Percentiles rank a stretch among this genome's conserved stretches.
These are phyloP conservation scores for Suhomyces canberraensis DNA, from an alignment of 805 yeast genomes.

Conservation along the genomic window DNA sequence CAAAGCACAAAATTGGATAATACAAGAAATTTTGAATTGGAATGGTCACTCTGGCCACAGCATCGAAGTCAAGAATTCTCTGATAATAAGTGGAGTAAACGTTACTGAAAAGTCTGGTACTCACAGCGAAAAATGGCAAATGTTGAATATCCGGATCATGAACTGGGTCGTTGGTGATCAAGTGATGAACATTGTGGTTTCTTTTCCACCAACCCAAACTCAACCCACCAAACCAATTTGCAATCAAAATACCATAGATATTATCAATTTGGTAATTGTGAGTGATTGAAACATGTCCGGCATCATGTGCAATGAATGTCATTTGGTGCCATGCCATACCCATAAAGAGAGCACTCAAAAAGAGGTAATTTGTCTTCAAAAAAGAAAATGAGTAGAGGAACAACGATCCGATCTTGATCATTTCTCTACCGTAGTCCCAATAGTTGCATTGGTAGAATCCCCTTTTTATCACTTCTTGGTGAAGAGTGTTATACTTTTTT, in stretches of 20 bases:
- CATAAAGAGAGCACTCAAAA: constrained; percentile 57
- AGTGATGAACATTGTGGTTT: constrained; percentile 90
- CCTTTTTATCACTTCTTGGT: constrained; percentile 47
- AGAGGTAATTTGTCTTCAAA: constrained; percentile 44
- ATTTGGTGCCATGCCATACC: constrained; percentile 89
- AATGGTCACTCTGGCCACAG: constrained; percentile 54
- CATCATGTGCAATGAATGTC: constrained; percentile 85
- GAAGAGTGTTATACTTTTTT: constrained; percentile 57
- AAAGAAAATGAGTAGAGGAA: constrained; percentile 49
- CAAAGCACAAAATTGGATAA: constrained; percentile 78
- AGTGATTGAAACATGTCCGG: constrained; percentile 81
- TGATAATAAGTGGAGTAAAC: constrained; percentile 82
- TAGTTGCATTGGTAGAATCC: constrained; percentile 75
- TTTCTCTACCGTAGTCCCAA: constrained; percentile 68
- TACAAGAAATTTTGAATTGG: constrained; percentile 67
- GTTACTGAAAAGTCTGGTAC: constrained; percentile 62
- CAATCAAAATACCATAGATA: constrained; percentile 66
- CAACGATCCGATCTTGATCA: constrained; percentile 54
- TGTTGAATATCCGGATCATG: constrained; percentile 96
- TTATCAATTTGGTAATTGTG: constrained; percentile 78
- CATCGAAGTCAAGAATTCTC: constrained; percentile 62
- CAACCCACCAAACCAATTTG: constrained; percentile 82
- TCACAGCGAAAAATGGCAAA: constrained; percentile 85
- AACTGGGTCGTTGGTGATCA: constrained; percentile 87
- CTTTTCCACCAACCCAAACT: constrained; percentile 95